Evolutionary conservation across 352 stramenopile species (phyloP).

Genomic region (Phytophthora citrophthora): DNA sequence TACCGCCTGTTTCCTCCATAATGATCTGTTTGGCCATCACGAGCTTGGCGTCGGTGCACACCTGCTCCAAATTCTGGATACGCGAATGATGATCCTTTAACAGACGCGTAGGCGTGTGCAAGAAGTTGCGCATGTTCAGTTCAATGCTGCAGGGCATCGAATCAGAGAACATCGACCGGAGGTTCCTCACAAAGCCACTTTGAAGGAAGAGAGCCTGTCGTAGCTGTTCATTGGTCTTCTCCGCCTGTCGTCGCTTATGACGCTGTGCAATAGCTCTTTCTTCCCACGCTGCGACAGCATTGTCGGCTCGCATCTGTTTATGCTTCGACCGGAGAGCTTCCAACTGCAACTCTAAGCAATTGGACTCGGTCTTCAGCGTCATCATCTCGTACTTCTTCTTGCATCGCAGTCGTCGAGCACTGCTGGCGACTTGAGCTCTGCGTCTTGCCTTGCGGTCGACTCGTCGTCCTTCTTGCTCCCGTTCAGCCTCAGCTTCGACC

Average conservation of each 20-base stretch:
- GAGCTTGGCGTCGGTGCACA: conserved; percentile 36
- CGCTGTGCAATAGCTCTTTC: conserved; percentile 50
- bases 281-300: conserved; percentile 44
- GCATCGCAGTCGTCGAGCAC: conserved; percentile 51
- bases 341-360: conserved; percentile 46
- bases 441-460: conserved; percentile 47
- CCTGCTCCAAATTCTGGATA: conserved; percentile 19
- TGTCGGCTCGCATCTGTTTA: conserved; percentile 37
- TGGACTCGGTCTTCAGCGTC: conserved; percentile 47
- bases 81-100: conserved; percentile 20
- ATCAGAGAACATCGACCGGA: conserved; percentile 31
- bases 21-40: conserved; percentile 38
- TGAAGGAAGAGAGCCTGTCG: conserved; percentile 36
- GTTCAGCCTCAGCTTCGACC: conserved; percentile 14
- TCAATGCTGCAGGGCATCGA: conserved; percentile 30
- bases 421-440: conserved; percentile 53
- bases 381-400: conserved; percentile 54
- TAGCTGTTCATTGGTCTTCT: conserved; percentile 34
- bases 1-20: conserved; percentile 24
- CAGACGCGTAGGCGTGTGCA: conserved; percentile 36
- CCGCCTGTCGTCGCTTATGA: conserved; percentile 42
- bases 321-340: conserved; percentile 43
- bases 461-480: conserved; percentile 4
- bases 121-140: conserved; percentile 37
- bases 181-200: conserved; percentile 31